phyloP scores from a whole-genome alignment of 495 filamentous ascomycete species.

The Podospora australis region DNA sequence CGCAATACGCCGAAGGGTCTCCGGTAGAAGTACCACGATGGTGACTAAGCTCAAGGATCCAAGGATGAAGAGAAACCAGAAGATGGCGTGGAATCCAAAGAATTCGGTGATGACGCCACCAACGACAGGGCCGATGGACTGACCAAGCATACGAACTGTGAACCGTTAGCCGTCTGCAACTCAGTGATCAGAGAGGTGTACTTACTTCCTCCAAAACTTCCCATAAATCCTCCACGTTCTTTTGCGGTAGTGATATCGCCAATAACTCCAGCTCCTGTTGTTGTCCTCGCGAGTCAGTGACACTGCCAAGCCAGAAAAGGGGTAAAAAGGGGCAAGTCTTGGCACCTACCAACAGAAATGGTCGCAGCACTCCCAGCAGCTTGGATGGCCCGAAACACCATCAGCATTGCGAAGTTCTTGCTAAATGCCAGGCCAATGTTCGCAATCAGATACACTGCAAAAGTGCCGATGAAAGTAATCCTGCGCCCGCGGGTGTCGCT shows the following conservation, averaged over 20 bases:
- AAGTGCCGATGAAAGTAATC: slow-evolving; percentile 43
- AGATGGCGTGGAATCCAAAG: slow-evolving; percentile 59
- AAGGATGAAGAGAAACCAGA: slow-evolving; percentile 59
- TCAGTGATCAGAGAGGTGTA: background rate
- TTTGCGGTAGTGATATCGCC: slow-evolving; percentile 45
- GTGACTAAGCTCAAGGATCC: slow-evolving; percentile 35
- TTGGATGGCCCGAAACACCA: slow-evolving; percentile 49
- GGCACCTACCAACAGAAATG: slow-evolving; percentile 29
- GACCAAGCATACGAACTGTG: slow-evolving; percentile 37
- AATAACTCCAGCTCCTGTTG: slow-evolving; percentile 42
- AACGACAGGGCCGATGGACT: slow-evolving; percentile 53
- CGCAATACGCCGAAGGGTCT: slow-evolving; percentile 60
- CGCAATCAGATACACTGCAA: slow-evolving; percentile 46
- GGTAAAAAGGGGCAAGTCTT: background rate
- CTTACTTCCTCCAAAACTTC: slow-evolving; percentile 38
- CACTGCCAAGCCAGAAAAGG: background rate
- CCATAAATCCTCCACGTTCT: slow-evolving; percentile 49
- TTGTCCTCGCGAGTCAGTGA: too few relatives aligned
- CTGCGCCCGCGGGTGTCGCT: slow-evolving; percentile 21
- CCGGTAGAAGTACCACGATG: slow-evolving; percentile 46
- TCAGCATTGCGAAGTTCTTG: slow-evolving; percentile 39
- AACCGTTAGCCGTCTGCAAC: too few relatives aligned
- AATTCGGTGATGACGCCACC: slow-evolving; percentile 57
- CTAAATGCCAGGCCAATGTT: slow-evolving; percentile 47
- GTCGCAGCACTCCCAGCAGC: slow-evolving; percentile 44